Evolutionary conservation across 1,284 basidiomycete species (phyloP), one percentile per base, ranked within the genome.

Genomic region (Taiwanofungus camphoratus): DNA sequence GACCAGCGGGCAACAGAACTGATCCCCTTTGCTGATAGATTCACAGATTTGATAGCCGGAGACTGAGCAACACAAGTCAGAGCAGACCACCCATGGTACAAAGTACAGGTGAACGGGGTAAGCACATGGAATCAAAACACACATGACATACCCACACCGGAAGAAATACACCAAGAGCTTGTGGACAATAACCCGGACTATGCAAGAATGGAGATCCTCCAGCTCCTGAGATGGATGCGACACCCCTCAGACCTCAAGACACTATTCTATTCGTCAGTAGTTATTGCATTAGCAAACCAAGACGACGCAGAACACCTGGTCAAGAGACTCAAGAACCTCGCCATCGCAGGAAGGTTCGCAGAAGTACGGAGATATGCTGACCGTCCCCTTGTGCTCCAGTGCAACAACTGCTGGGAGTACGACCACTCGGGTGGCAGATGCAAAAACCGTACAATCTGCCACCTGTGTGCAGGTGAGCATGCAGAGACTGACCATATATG

Each of bases 111-210:
- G 11, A 39, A 39, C 15, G 26, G 37, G 12, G 37, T 39, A 8
- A 21, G 24, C 19, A 22, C 22, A 15, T 22, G 12, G 22, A 39
- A 39, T 19, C 24, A 39, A 5, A 18, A 22, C 23, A 39, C 37
- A 6, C 18, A 24, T 9, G 15, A n/a, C 6, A 30, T 30, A 5
- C 6, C 13, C 8, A 41, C 39, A 5, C 39, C 39, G 8, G 18
- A 41, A 22, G 39, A 41, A 32, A 32, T 41, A 12, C 15, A 33
- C 11, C 24, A 34, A 11, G 31, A 41, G 19, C 39, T 41, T 5
- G 13, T 22, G 11, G 39, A 27, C n/a, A n/a, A 19, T 31, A 41
- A 41, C 39, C 39, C 39, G 13, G 19, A 32, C 32, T 34, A 33
- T 34, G 39, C 39, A 8, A 15, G 13, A 16, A 41, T 41, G 29